These are phyloP conservation scores for Fusarium poae DNA, from an alignment of 2,329 filamentous ascomycete genomes.

Conservation along the genomic window DNA sequence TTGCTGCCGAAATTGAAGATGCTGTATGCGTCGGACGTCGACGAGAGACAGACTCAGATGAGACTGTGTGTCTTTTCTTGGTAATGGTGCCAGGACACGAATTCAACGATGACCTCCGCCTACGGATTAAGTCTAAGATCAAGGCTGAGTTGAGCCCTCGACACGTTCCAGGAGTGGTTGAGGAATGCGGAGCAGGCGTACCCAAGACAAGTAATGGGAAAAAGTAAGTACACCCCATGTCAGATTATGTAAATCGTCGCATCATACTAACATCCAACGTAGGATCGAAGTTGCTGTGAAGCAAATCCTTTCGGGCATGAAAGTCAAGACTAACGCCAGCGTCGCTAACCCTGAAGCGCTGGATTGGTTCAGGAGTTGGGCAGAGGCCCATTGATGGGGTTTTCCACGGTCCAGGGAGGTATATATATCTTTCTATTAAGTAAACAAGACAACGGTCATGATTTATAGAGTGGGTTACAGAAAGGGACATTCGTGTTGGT, in stretches of 20 bases:
- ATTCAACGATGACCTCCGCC: conserved; percentile 72
- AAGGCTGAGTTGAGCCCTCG: conserved; percentile 85
- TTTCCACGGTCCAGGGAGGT: no score
- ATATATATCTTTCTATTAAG: not conserved
- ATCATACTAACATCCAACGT: conserved; percentile 25
- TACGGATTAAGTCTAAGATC: conserved; percentile 75
- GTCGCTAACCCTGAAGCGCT: conserved; percentile 93
- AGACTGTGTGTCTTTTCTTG: conserved; percentile 89
- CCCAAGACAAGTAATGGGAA: conserved; percentile 95
- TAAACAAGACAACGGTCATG: conserved; percentile 23
- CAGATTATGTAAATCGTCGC: not conserved
- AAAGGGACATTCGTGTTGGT: not conserved
- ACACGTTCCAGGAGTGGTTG: conserved; percentile 88
- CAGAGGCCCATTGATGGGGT: conserved; percentile 60
- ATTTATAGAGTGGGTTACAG: not conserved
- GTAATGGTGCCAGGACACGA: conserved; percentile 73
- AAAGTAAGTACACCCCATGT: conserved; percentile 71
- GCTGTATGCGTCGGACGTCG: conserved; percentile 88
- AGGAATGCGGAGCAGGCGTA: conserved; percentile 83
- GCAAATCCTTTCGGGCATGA: conserved; percentile 89
- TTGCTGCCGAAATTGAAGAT: conserved; percentile 82
- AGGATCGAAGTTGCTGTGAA: conserved; percentile 96
- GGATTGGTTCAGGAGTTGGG: conserved; percentile 89
- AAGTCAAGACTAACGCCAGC: conserved; percentile 89
- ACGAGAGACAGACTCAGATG: conserved; percentile 78